Evolutionary conservation across 345 rosid genomes (phyloP).

Genomic region (Rhodomyrtus tomentosa): DNA sequence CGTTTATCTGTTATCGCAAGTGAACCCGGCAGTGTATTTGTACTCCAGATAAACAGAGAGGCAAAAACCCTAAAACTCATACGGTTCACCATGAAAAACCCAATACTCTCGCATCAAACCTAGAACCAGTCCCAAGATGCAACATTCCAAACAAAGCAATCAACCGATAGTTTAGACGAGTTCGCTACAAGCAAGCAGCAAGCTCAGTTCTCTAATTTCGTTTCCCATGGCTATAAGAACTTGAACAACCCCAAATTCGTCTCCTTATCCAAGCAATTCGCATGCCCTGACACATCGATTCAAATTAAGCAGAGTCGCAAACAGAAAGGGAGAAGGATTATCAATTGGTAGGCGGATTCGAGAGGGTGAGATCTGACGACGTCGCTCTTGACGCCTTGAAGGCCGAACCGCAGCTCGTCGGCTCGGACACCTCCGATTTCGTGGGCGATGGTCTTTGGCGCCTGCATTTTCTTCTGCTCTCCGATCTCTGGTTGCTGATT

Average conservation of each 20-base stretch:
- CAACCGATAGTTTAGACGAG: neutral
- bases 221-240: neutral
- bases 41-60: neutral
- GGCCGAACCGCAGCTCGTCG: slow-evolving; percentile 74
- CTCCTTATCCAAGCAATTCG: neutral
- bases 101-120: neutral
- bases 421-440: slow-evolving; percentile 57
- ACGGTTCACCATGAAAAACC: neutral
- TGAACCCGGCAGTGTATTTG: neutral
- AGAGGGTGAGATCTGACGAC: slow-evolving; percentile 77
- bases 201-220: neutral
- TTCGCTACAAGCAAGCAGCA: neutral
- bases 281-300: neutral
- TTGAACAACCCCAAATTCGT: neutral
- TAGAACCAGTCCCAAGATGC: neutral
- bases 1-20: neutral
- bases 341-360: too few relatives aligned
- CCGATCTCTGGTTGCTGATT: neutral
- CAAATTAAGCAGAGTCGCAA: neutral
- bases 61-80: neutral
- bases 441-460: slow-evolving; percentile 51
- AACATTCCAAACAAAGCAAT: neutral
- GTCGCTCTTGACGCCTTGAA: slow-evolving; percentile 73
- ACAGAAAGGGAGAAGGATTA: slow-evolving; percentile 8
- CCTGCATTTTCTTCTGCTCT: neutral